These are phyloP conservation scores for Dictyostelium brefeldianum DNA, from an alignment of 78 protist species.

Conservation along the genomic window DNA sequence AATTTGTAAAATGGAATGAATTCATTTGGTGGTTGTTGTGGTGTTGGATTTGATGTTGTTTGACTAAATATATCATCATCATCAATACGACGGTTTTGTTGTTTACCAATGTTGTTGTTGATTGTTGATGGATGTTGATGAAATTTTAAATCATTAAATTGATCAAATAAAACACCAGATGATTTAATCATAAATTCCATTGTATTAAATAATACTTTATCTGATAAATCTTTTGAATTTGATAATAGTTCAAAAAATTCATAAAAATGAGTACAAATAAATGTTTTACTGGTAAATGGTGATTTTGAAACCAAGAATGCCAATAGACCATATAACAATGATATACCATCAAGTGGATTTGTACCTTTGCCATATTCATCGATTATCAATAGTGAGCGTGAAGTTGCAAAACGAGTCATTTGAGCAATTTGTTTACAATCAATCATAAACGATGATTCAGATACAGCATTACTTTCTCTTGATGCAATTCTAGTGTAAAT, in stretches of 20 bases:
- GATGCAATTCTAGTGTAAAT: constrained; percentile 60
- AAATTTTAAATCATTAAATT: background rate
- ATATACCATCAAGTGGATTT: constrained; percentile 63
- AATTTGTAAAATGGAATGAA: constrained; percentile 32
- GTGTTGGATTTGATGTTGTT: no score
- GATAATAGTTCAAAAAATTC: constrained; percentile 47
- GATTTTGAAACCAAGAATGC: background rate
- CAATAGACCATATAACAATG: constrained; percentile 39
- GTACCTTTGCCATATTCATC: constrained; percentile 79
- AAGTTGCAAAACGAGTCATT: constrained; percentile 53
- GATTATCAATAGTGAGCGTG: constrained; percentile 28
- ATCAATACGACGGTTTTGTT: background rate
- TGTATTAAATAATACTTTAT: constrained; percentile 18
- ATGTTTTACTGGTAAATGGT: background rate
- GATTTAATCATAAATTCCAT: constrained; percentile 45
- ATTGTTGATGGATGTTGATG: background rate
- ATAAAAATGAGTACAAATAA: constrained; percentile 66
- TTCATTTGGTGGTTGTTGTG: background rate
- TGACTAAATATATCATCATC: background rate
- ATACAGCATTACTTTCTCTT: constrained; percentile 55
- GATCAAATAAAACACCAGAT: background rate
- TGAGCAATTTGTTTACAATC: constrained; percentile 74
- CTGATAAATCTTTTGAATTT: background rate
- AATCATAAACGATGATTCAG: constrained; percentile 77
- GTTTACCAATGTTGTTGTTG: background rate